These are phyloP conservation scores for Intubia oerlemansii DNA, from an alignment of 2,329 filamentous ascomycete genomes.

Conservation along the genomic window DNA sequence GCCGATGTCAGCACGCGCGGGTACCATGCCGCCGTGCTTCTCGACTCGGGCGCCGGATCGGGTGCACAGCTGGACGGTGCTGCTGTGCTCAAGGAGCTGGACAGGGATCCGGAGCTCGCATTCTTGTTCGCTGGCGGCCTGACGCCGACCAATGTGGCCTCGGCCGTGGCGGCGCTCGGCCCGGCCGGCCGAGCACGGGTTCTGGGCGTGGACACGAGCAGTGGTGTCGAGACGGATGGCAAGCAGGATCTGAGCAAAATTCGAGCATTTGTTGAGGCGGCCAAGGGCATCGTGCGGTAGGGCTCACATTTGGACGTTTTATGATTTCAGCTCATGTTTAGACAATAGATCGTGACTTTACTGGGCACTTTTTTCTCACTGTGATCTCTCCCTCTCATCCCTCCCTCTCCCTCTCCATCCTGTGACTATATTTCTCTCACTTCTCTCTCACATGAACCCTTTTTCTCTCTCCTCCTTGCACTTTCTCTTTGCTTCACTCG, in stretches of 20 bases:
- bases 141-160: slow-evolving; percentile 54
- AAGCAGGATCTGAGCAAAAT: slow-evolving; percentile 69
- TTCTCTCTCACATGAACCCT: too few relatives aligned
- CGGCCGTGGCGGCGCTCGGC: slow-evolving; percentile 41
- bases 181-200: slow-evolving; percentile 23
- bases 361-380: neutral
- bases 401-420: too few relatives aligned
- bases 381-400: too few relatives aligned
- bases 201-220: slow-evolving; percentile 78
- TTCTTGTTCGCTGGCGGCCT: slow-evolving; percentile 75
- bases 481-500: too few relatives aligned
- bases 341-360: too few relatives aligned
- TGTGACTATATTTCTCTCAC: too few relatives aligned
- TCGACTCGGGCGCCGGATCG: slow-evolving; percentile 74
- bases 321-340: too few relatives aligned
- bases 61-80: slow-evolving; percentile 57
- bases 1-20: slow-evolving; percentile 52
- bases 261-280: slow-evolving; percentile 52
- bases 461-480: too few relatives aligned
- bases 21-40: slow-evolving; percentile 62
- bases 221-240: slow-evolving; percentile 72
- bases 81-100: slow-evolving; percentile 44
- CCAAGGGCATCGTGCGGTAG: slow-evolving; percentile 32
- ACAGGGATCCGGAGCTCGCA: slow-evolving; percentile 45
- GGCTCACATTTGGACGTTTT: slow-evolving; percentile 8